phyloP scores from a whole-genome alignment of 1,284 basidiomycete genomes.

The Rhodotorula mucilaginosa region DNA sequence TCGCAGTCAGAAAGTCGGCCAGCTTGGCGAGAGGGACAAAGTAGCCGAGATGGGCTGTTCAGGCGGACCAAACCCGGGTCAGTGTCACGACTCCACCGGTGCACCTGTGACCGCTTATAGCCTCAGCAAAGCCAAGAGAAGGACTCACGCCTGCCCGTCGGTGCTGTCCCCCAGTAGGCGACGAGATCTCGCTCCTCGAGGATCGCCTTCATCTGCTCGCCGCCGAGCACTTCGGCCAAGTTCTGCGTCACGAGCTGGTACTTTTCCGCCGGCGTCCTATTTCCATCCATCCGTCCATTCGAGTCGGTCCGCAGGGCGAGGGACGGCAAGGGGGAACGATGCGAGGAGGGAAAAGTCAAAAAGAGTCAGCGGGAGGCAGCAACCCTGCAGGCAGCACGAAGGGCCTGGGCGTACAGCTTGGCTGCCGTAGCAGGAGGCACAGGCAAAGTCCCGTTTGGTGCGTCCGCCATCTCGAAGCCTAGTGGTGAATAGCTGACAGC shows the following conservation, averaged over 20 bases:
- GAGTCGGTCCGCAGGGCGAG: background rate
- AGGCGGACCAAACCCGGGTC: background rate
- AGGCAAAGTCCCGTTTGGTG: conserved; percentile 19
- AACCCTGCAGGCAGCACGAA: too few relatives aligned
- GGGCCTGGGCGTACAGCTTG: conserved; percentile 16
- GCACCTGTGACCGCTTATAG: too few relatives aligned
- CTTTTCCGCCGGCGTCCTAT: conserved; percentile 58
- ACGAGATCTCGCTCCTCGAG: conserved; percentile 67
- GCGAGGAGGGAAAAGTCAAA: background rate
- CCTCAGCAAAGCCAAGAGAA: background rate
- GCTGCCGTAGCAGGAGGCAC: conserved; percentile 12
- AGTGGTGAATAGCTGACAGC: background rate
- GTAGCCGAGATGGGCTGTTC: conserved; percentile 89
- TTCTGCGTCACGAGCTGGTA: conserved; percentile 83
- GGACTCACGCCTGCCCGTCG: conserved; percentile 84
- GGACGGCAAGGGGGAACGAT: background rate
- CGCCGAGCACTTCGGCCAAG: conserved; percentile 84
- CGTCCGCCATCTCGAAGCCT: conserved; percentile 9
- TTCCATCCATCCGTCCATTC: background rate
- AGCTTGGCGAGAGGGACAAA: conserved; percentile 86
- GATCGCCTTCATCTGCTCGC: conserved; percentile 76
- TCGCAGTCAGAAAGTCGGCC: conserved; percentile 91
- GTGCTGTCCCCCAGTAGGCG: conserved; percentile 79
- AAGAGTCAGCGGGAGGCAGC: background rate
- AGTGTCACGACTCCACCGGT: background rate